phyloP scores from a whole-genome alignment of 1,284 basidiomycete genomes.

The Leccinum solheimii region DNA sequence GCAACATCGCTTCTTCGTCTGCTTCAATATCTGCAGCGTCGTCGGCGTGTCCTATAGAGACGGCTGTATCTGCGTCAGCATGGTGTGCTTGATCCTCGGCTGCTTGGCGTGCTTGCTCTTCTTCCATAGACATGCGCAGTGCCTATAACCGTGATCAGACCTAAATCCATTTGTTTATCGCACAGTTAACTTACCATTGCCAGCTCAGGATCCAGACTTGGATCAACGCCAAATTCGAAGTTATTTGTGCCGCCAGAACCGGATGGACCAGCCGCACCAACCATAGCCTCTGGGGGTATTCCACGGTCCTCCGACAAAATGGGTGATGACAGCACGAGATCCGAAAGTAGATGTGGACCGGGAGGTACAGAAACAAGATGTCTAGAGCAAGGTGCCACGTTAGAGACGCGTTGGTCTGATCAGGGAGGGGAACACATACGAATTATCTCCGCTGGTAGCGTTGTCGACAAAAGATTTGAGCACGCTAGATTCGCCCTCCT shows the following conservation, averaged over 20 bases:
- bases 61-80: slow-evolving; percentile 33
- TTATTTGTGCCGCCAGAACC: slow-evolving; percentile 51
- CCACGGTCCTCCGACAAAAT: slow-evolving; percentile 81
- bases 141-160: slow-evolving; percentile 54
- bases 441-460: slow-evolving; percentile 78
- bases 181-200: slow-evolving; percentile 73
- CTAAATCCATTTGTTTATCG: neutral
- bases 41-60: slow-evolving; percentile 30
- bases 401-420: slow-evolving; percentile 1
- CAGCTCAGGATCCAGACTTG: slow-evolving; percentile 92
- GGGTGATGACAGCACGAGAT: slow-evolving; percentile 78
- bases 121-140: slow-evolving; percentile 96
- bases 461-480: slow-evolving; percentile 78
- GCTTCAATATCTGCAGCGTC: slow-evolving; percentile 45
- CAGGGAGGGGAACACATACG: slow-evolving; percentile 48
- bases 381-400: slow-evolving; percentile 41
- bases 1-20: slow-evolving; percentile 68
- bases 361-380: slow-evolving; percentile 85
- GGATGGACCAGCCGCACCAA: slow-evolving; percentile 47
- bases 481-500: slow-evolving; percentile 62
- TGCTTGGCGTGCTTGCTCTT: slow-evolving; percentile 90
- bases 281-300: slow-evolving; percentile 65
- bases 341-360: slow-evolving; percentile 80
- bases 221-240: slow-evolving; percentile 92
- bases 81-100: slow-evolving; percentile 46